phyloP scores from a whole-genome alignment of 2,329 filamentous ascomycete species.

The Xylariaceae sp. region DNA sequence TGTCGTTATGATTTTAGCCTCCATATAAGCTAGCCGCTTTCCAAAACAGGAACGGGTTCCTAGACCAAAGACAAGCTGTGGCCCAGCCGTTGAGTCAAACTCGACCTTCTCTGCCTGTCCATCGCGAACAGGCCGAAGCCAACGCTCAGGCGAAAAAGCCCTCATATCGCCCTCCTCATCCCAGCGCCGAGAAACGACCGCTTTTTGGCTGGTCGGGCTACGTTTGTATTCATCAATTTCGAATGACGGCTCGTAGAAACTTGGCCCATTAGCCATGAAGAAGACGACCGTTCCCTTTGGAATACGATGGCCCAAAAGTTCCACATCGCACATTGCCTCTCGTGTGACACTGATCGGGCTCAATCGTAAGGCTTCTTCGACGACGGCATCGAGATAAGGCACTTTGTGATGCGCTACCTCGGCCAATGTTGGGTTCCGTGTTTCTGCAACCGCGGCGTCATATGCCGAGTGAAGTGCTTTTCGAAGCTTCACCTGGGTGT shows the following conservation, averaged over 20 bases:
- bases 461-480: conserved; percentile 26
- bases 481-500: conserved; percentile 40
- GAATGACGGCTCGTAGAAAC: conserved; percentile 26
- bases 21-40: conserved; percentile 9
- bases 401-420: conserved; percentile 36
- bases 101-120: too few species aligned
- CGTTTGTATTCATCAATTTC: conserved; percentile 18
- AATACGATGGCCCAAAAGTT: conserved; percentile 37
- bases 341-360: conserved; percentile 36
- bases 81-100: too few species aligned
- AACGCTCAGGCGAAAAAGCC: conserved; percentile 30
- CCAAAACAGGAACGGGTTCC: conserved; percentile 21
- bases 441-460: conserved; percentile 26
- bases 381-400: conserved; percentile 43
- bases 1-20: conserved; percentile 4
- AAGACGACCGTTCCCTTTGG: conserved; percentile 39
- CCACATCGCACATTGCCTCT: conserved; percentile 35
- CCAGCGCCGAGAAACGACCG: conserved; percentile 22
- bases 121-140: too few species aligned
- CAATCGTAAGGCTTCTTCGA: conserved; percentile 44
- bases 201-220: conserved; percentile 14
- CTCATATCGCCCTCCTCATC: conserved; percentile 25
- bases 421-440: conserved; percentile 31
- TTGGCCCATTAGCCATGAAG: conserved; percentile 29
- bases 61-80: conserved; percentile 24